A percentile compares a stretch with the other conserved stretches of the same genome.
Conservation (phyloP, 1,284 basidiomycete genomes). For the Lentinus polychrous region DNA sequence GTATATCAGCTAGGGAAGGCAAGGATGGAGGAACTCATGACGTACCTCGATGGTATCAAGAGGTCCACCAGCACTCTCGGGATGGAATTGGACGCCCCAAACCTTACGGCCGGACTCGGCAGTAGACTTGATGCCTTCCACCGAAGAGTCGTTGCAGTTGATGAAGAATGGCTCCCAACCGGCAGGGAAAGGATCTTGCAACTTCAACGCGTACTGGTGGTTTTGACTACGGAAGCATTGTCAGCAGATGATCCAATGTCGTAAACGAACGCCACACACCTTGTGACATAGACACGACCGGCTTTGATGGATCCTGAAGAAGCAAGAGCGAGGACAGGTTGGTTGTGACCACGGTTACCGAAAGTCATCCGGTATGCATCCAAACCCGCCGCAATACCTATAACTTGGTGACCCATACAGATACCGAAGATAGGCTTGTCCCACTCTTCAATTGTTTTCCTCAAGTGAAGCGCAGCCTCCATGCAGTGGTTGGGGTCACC, state of each 20-base stretch:
- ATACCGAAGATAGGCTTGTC: constrained; percentile 94
- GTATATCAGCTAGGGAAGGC: constrained; percentile 1
- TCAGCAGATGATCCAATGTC: constrained; percentile 3
- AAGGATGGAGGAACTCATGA: constrained; percentile 8
- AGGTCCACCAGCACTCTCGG: constrained; percentile 89
- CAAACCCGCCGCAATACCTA: constrained; percentile 94
- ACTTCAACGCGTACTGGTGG: constrained; percentile 90
- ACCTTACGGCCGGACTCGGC: constrained; percentile 79
- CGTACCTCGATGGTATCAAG: constrained; percentile 87
- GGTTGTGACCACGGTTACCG: constrained; percentile 99
- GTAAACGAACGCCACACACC: constrained; percentile 38
- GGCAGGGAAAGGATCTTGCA: constrained; percentile 88
- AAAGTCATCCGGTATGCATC: constrained; percentile 98
- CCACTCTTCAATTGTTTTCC: constrained; percentile 83
- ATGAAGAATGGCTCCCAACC: constrained; percentile 98
- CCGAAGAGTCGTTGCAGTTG: constrained; percentile 95
- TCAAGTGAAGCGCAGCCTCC: constrained; percentile 78
- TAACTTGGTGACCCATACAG: constrained; percentile 98
- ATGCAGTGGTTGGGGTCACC: constrained; percentile 90
- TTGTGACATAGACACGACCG: constrained; percentile 95
- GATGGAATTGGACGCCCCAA: constrained; percentile 97
- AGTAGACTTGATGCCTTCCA: constrained; percentile 96
- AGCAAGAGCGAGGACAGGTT: constrained; percentile 92
- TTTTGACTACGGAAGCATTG: constrained; percentile 59
- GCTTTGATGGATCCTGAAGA: constrained; percentile 88